Evolutionary conservation across 2,329 filamentous ascomycete genomes (phyloP), one percentile per base, ranked within the genome.

Genomic region (Bimuria novae-zelandiae): DNA sequence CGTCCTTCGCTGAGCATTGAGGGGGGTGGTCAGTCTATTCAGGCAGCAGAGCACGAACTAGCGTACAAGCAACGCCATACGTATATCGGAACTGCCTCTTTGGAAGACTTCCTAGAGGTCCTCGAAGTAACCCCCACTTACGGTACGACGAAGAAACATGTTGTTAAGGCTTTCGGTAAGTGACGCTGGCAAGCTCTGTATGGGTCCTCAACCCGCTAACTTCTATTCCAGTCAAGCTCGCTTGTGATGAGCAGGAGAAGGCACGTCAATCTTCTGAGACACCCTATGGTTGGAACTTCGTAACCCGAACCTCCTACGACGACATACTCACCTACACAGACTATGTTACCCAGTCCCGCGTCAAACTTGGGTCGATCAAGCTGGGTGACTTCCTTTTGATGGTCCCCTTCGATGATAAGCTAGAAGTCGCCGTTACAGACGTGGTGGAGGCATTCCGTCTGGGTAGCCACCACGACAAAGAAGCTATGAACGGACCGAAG

Each of bases 51-150:
- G 46, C 58, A 59, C 7, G 68, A 70, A 16, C 57, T 69, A 2
- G 63, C 69, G 44, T 70, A 71, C 60, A 65, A 70, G 37, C 63
- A 70, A 49, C 68, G 68, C 25, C 68, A 71, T 56, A 70, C 63
- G 7, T 71, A 70, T 43, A 59, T 71, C 39, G 69, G 69, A 29
- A 68, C 69, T 1, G 65, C 65, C 4, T 71, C 67, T 0, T 57
- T 71, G 0, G 60, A 70, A 51, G 55, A 63, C 47, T 71, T 70
- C 42, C 60, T 71, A 17, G 59, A 65, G 11, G 43, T 60, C 4
- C 63, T 71, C 3, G 67, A 70, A 8, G 51, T 66, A 3, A 56
- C 61, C 0, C 36, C 61, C 1, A 36, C 55, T 2, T 53, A 60
- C 36, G 64, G 32, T 2, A 68, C 62, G 4, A 63, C 58, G 14